Evolutionary conservation across 441 rosid species (phyloP), one percentile per base, ranked within the genome.

Genomic region (Populus hybrid): DNA sequence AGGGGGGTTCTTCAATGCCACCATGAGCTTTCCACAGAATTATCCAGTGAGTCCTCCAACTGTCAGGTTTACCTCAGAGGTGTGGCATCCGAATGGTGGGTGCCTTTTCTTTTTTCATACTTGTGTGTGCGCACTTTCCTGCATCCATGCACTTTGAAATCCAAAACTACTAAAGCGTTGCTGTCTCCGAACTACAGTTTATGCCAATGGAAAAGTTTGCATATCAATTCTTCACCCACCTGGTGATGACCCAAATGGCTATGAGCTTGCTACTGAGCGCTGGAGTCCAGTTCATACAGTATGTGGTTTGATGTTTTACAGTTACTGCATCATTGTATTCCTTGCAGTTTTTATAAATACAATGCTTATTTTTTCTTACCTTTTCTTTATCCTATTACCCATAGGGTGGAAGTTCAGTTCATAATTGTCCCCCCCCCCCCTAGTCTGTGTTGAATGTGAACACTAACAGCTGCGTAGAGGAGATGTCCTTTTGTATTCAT

Each of bases 11-110:
- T 95, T 95, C 77, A 92, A 90, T 83, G 99, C 99, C 65, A 87
- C 91, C 38, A 95, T 95, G 98, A 80, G 92, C 77, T 95, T 95
- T 83, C 98, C 96, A 2, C 75, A 85, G 18, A 85, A 95, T 77
- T 93, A 95, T 79, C 98, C 99, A 8, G 74, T 83, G 77, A 86
- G 32, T 30, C 32, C 32, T 30, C 32, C 32, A 30, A 30, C 32
- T 30, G 32, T 30, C 32, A 30, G 32, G 90, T 95, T 95, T 81
- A 88, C 90, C 2, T 91, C 99, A 1, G 99, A 95, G 82, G 65
- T 95, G 81, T 95, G 99, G 99, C 99, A 95, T 86, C 99, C 99
- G 59, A 95, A 95, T 76, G 99, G 99, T 95, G 36, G 11, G 89
- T 73, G 78, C 4, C 67, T 74, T 63, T 69, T 61, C 21, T 57